These are phyloP conservation scores for Pythium sukuiense DNA, from an alignment of 352 stramenopile species.

Conservation along the genomic window DNA sequence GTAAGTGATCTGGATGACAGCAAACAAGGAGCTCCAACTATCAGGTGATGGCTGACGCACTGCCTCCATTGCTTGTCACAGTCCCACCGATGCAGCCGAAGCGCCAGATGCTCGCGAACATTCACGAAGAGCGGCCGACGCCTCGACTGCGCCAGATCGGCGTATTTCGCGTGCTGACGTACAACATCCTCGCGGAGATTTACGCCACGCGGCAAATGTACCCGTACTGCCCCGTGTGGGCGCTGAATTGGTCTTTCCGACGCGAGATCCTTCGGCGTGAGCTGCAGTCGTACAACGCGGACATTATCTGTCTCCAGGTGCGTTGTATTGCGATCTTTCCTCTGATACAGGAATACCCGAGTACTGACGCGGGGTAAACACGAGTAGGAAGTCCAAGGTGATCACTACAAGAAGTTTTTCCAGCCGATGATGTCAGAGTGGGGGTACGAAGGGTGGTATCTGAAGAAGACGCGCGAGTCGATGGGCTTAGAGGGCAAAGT, in stretches of 20 bases:
- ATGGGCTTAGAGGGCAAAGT: constrained; percentile 98
- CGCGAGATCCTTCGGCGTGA: constrained; percentile 90
- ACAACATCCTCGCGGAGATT: constrained; percentile 92
- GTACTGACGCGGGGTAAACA: neutral
- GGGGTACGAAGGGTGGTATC: constrained; percentile 97
- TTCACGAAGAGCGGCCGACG: constrained; percentile 73
- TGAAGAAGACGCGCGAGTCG: constrained; percentile 97
- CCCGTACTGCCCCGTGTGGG: constrained; percentile 97
- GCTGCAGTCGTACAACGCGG: constrained; percentile 90
- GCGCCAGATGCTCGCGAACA: constrained; percentile 81
- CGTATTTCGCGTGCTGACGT: constrained; percentile 85
- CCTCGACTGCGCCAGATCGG: constrained; percentile 77
- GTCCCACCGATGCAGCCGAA: constrained; percentile 73
- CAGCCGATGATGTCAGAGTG: constrained; percentile 93
- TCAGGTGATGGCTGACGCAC: no score
- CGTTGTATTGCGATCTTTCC: neutral
- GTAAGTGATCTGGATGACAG: constrained; percentile 37
- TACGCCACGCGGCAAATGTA: constrained; percentile 93
- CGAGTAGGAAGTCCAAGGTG: constrained; percentile 96
- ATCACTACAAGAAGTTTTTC: constrained; percentile 98
- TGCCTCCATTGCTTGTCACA: constrained; percentile 26
- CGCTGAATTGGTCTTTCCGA: constrained; percentile 96
- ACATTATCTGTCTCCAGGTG: constrained; percentile 96
- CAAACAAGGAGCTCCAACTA: no score
- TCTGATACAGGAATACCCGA: neutral